These are phyloP conservation scores for Agroathelia rolfsii DNA, from an alignment of 1,284 basidiomycete genomes.

Conservation along the genomic window DNA sequence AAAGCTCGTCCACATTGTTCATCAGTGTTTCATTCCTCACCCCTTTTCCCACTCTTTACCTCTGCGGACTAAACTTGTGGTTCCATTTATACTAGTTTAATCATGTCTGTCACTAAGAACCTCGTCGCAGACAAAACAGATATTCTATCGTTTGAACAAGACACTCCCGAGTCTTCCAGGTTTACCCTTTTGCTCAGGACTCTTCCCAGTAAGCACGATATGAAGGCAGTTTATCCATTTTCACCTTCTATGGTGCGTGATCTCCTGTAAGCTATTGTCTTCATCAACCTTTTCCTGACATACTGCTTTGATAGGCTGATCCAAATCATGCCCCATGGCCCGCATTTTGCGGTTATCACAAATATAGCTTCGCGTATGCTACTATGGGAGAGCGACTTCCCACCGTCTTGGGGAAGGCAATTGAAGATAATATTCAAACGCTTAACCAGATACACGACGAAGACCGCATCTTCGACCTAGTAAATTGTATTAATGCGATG, in stretches of 20 bases:
- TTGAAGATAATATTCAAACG: constrained; percentile 86
- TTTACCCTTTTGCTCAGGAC: constrained; percentile 62
- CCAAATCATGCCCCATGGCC: constrained; percentile 98
- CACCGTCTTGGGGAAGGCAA: constrained; percentile 93
- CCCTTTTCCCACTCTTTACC: too few species aligned
- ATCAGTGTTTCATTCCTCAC: too few species aligned
- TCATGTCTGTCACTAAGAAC: too few species aligned
- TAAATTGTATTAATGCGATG: constrained; percentile 82
- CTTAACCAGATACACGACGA: constrained; percentile 83
- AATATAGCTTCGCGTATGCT: constrained; percentile 91
- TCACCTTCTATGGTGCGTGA: constrained; percentile 55
- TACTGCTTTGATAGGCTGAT: constrained; percentile 42
- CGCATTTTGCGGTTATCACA: constrained; percentile 89
- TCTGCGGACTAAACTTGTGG: too few species aligned
- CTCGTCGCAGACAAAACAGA: too few species aligned
- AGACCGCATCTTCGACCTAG: constrained; percentile 81
- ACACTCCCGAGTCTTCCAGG: too few species aligned
- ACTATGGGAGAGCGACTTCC: constrained; percentile 92
- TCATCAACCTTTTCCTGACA: constrained; percentile 4
- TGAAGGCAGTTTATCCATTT: constrained; percentile 61
- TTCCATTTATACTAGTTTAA: too few species aligned
- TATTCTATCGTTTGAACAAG: too few species aligned
- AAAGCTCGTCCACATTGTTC: too few species aligned
- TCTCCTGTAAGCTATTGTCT: too few species aligned
- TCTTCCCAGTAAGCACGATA: constrained; percentile 58